Base-by-base conservation (phyloP, 495 filamentous ascomycete genomes). In the Ascodesmis nigricans region DNA sequence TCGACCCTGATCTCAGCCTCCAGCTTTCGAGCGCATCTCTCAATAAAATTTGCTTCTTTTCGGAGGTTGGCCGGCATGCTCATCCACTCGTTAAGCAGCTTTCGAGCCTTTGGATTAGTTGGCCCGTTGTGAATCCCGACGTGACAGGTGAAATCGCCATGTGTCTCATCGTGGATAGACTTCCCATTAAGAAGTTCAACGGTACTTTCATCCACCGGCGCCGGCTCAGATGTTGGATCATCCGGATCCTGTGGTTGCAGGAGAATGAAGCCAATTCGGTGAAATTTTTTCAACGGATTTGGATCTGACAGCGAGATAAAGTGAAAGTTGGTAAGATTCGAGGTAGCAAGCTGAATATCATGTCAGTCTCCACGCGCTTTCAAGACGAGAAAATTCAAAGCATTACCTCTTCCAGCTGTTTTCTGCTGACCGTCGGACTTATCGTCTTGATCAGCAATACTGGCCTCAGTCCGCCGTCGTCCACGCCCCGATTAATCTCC, bases 381-480 rank as follows among this genome's bases (percentile, higher is more conserved):
- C n/a, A n/a, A n/a, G n/a, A n/a, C n/a, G n/a, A n/a, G n/a, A n/a
- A n/a, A n/a, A n/a, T n/a, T n/a, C n/a, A n/a, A n/a, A n/a, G n/a
- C n/a, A n/a, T 24, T 7, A 52, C 47, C 38, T 66, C 73, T 52
- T 93, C 83, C 33, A 99, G 68, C 47, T 91, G 92, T 11, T 70
- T 70, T n/a, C 90, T 74, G 47, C 76, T 91, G 29, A 99, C 90
- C 41, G 84, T 84, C 2, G 87, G 90, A 8, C 90, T 87, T 52
- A 99, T 76, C 0, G 87, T 99, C 59, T 99, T 99, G 59, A 99
- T 92, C 26, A 99, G 66, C 17, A 99, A 62, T 1, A 90, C 83
- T 9, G 87, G 90, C 54, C 90, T 50, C 35, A 50, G 20, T 15
- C 47, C 47, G 21, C 48, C 47, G 17, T 50, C 47, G 34, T 50